A percentile compares a stretch with the other conserved stretches of the same genome.
phyloP scores from a whole-genome alignment of 2,329 filamentous ascomycete genomes.

The Leptographium radiaticola region DNA sequence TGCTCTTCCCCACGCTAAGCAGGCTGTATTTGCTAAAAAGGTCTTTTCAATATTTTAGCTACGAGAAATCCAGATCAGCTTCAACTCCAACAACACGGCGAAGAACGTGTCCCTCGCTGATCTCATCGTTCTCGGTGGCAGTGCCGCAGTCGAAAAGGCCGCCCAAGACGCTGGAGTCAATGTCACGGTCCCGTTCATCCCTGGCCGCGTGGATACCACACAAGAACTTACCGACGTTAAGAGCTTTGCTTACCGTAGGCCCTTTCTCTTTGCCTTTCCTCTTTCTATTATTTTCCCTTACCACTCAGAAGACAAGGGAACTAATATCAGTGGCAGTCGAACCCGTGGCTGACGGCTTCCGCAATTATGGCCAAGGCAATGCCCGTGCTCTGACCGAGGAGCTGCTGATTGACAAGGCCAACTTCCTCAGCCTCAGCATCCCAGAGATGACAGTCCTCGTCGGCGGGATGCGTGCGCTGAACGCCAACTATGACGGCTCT shows the following conservation, averaged over 20 bases:
- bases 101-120: slow-evolving; percentile 69
- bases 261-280: too few species aligned
- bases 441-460: slow-evolving; percentile 60
- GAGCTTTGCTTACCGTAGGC: slow-evolving; percentile 30
- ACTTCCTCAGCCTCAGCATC: slow-evolving; percentile 55
- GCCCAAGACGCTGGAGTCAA: slow-evolving; percentile 22
- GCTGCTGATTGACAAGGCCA: slow-evolving; percentile 57
- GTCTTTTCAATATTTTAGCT: slow-evolving; percentile 21
- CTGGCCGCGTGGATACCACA: slow-evolving; percentile 58
- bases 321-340: slow-evolving; percentile 29
- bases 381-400: slow-evolving; percentile 52
- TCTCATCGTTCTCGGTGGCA: slow-evolving; percentile 60
- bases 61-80: slow-evolving; percentile 51
- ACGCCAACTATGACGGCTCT: slow-evolving; percentile 60
- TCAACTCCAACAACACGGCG: slow-evolving; percentile 39
- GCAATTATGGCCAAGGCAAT: slow-evolving; percentile 58
- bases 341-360: slow-evolving; percentile 60
- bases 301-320: too few species aligned
- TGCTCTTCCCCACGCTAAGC: not conserved
- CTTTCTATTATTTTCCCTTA: too few species aligned
- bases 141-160: slow-evolving; percentile 62
- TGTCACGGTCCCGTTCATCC: slow-evolving; percentile 54
- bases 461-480: slow-evolving; percentile 57
- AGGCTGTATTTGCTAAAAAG: too few species aligned
- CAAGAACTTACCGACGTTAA: slow-evolving; percentile 58